These are phyloP conservation scores for Vitis rotundifolia DNA, from an alignment of 164 flowering plant genomes.

Conservation along the genomic window DNA sequence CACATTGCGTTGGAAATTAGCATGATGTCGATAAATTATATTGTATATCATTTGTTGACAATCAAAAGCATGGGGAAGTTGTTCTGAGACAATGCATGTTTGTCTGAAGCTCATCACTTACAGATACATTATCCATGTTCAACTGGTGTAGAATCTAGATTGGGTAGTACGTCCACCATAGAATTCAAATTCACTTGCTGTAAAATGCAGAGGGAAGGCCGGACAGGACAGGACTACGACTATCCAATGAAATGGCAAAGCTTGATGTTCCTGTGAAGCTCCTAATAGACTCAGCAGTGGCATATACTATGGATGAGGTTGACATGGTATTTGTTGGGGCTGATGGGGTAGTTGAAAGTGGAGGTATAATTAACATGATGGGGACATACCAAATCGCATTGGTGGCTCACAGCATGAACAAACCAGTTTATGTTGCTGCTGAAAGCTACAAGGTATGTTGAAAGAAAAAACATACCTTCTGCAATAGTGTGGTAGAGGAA, in stretches of 20 bases:
- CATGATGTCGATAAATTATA: too few relatives aligned
- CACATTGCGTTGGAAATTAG: too few relatives aligned
- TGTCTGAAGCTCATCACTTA: too few relatives aligned
- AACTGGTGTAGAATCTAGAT: too few relatives aligned
- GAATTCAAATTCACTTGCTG: background rate
- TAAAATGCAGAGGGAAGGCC: conserved; percentile 90
- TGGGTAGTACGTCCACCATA: background rate
- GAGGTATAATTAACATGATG: conserved; percentile 98
- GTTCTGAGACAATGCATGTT: too few relatives aligned
- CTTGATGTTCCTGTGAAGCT: conserved; percentile 96
- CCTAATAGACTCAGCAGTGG: conserved; percentile 92
- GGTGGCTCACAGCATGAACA: conserved; percentile 93
- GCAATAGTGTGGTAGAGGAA: too few relatives aligned
- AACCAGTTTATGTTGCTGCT: conserved; percentile 97
- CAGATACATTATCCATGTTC: too few relatives aligned
- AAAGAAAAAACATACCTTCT: background rate
- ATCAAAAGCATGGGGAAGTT: too few relatives aligned
- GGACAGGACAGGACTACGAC: conserved; percentile 79
- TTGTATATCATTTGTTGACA: too few relatives aligned
- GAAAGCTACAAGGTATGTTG: conserved; percentile 89
- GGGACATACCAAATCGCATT: conserved; percentile 95
- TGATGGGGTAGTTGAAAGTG: conserved; percentile 98
- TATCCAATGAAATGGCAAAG: conserved; percentile 87
- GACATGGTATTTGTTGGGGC: conserved; percentile 98
- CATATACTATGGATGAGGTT: conserved; percentile 91